Evolutionary conservation across 257 asterid species (phyloP).

Genomic region (Solanum chaucha): DNA sequence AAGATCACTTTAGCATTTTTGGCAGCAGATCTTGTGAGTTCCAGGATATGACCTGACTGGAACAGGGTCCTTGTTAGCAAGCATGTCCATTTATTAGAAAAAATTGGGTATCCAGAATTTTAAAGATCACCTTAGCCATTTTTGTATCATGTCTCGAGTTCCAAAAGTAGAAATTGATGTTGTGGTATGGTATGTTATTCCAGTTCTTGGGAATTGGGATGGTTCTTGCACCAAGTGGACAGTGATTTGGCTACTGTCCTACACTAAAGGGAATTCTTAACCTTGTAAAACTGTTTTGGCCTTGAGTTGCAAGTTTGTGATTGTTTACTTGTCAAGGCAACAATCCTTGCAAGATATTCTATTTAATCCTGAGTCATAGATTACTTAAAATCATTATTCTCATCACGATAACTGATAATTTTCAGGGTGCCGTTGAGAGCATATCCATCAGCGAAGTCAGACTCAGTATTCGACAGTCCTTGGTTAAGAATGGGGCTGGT

Average conservation of each 20-base stretch:
- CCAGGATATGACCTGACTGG: not conserved
- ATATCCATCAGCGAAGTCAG: conserved; percentile 82
- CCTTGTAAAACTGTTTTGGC: not conserved
- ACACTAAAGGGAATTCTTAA: not conserved
- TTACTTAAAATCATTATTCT: not conserved
- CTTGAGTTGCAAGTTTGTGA: not conserved
- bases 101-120: not conserved
- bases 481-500: conserved; percentile 87
- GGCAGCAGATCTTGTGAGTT: not conserved
- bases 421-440: conserved; percentile 90
- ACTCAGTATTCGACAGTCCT: conserved; percentile 81
- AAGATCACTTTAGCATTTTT: not conserved
- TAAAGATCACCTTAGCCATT: not conserved
- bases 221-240: not conserved
- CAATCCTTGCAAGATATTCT: not conserved
- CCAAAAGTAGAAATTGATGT: not conserved
- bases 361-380: not conserved
- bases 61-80: not conserved
- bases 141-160: not conserved
- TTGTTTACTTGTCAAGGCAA: not conserved
- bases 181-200: not conserved
- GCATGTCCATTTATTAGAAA: not conserved
- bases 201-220: not conserved
- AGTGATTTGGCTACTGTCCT: not conserved
- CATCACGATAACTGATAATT: conserved; percentile 1